phyloP scores from a whole-genome alignment of 2,329 filamentous ascomycete species.

The Aspergillus pseudoviridinutans region DNA sequence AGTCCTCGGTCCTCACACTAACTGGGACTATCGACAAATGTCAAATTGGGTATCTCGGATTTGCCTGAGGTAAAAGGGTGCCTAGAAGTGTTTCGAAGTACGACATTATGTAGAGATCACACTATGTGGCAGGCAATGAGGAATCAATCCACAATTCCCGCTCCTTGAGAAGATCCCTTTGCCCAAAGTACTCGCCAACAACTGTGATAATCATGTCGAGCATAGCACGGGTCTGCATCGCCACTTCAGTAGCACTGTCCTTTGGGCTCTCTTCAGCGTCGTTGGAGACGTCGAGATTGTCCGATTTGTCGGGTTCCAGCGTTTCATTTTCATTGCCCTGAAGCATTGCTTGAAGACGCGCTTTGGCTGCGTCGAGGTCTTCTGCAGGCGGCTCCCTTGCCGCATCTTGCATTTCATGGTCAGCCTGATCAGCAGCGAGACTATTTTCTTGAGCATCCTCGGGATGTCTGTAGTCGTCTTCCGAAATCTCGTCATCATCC shows the following conservation, averaged over 20 bases:
- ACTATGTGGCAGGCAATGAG: background rate
- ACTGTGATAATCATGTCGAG: slow-evolving; percentile 90
- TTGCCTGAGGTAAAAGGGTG: background rate
- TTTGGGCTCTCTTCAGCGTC: slow-evolving; percentile 19
- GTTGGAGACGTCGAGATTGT: slow-evolving; percentile 11
- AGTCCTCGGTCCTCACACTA: background rate
- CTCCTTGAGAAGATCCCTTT: slow-evolving; percentile 76
- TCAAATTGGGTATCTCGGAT: background rate
- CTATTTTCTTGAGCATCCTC: slow-evolving; percentile 3
- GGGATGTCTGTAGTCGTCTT: background rate
- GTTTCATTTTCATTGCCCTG: slow-evolving; percentile 13
- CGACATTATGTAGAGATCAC: background rate
- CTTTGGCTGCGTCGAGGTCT: slow-evolving; percentile 49
- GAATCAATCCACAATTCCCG: slow-evolving; percentile 52
- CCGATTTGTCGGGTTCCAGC: slow-evolving; percentile 11
- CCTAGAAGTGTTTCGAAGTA: background rate
- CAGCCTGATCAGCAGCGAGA: slow-evolving; percentile 2
- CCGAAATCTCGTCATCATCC: slow-evolving; percentile 9
- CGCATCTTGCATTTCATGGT: slow-evolving; percentile 16
- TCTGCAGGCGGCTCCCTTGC: slow-evolving; percentile 13
- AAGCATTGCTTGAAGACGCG: slow-evolving; percentile 42
- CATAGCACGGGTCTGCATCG: slow-evolving; percentile 54
- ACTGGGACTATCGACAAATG: background rate
- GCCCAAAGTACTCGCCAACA: slow-evolving; percentile 83
- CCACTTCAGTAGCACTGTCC: slow-evolving; percentile 17